Conservation (phyloP, 257 asterid genomes). For the Fraxinus excelsior region DNA sequence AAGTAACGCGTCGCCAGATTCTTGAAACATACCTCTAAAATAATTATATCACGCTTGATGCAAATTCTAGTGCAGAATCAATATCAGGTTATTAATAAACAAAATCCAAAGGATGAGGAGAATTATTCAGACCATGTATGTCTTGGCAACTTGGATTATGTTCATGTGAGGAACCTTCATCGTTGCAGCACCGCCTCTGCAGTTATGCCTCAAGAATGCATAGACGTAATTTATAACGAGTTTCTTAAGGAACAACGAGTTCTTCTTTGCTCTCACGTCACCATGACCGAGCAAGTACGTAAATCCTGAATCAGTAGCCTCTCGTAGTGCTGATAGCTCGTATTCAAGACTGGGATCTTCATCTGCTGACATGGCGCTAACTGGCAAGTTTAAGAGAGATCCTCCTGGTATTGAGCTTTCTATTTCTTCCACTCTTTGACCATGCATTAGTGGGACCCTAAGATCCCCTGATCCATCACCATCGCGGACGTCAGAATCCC, state of each 20-base stretch:
- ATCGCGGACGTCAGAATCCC: constrained; percentile 43
- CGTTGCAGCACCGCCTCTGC: constrained; percentile 94
- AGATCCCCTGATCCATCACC: constrained; percentile 47
- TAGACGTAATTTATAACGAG: constrained; percentile 79
- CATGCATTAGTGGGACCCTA: constrained; percentile 57
- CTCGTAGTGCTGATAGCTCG: constrained; percentile 77
- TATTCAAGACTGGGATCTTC: constrained; percentile 83
- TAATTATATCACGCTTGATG: neutral
- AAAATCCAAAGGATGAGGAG: neutral
- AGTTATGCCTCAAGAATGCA: constrained; percentile 81
- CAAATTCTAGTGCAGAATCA: neutral
- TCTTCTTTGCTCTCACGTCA: constrained; percentile 82
- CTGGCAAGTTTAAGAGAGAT: constrained; percentile 39
- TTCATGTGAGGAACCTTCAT: constrained; percentile 89
- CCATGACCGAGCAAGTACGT: constrained; percentile 88
- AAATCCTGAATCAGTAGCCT: constrained; percentile 79
- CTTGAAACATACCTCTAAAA: neutral
- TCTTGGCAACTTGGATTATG: constrained; percentile 76
- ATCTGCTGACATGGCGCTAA: constrained; percentile 51
- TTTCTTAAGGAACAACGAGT: constrained; percentile 77
- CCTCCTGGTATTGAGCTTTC: constrained; percentile 29
- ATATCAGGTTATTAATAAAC: neutral
- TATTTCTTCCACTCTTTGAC: constrained; percentile 30
- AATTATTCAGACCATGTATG: constrained; percentile 73
- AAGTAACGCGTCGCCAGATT: neutral